Evolutionary conservation across 2,329 filamentous ascomycete genomes (phyloP).

Genomic region (Aureobasidium vineae): DNA sequence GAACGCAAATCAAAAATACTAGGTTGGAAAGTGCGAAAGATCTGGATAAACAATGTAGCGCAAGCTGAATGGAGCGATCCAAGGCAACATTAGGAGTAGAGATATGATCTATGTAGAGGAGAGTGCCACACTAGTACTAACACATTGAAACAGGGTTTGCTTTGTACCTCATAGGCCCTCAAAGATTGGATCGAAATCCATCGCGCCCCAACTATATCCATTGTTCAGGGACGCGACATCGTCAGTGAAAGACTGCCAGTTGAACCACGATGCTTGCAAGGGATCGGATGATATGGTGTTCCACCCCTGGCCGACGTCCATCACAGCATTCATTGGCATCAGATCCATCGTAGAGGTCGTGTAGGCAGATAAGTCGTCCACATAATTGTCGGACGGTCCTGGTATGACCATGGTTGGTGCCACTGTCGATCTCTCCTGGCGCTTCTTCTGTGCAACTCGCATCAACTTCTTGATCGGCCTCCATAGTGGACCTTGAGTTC

Average conservation of each 20-base stretch:
- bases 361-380: background rate
- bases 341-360: background rate
- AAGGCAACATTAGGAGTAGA: background rate
- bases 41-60: too few relatives aligned
- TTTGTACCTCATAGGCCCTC: background rate
- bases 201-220: slow-evolving; percentile 13
- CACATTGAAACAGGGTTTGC: background rate
- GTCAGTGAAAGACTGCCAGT: slow-evolving; percentile 24
- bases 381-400: background rate
- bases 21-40: too few relatives aligned
- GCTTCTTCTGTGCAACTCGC: slow-evolving; percentile 16
- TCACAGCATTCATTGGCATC: background rate
- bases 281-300: background rate
- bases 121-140: background rate
- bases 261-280: slow-evolving; percentile 20
- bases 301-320: background rate
- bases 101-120: background rate
- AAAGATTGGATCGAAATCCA: slow-evolving; percentile 22
- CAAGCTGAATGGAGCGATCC: too few relatives aligned
- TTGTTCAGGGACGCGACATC: slow-evolving; percentile 7
- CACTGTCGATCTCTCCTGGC: background rate
- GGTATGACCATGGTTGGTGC: background rate
- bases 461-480: slow-evolving; percentile 23
- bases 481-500: slow-evolving; percentile 9
- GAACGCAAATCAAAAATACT: too few relatives aligned